Conservation (phyloP, 75 land plant genomes). For the Picea sitchensis region DNA sequence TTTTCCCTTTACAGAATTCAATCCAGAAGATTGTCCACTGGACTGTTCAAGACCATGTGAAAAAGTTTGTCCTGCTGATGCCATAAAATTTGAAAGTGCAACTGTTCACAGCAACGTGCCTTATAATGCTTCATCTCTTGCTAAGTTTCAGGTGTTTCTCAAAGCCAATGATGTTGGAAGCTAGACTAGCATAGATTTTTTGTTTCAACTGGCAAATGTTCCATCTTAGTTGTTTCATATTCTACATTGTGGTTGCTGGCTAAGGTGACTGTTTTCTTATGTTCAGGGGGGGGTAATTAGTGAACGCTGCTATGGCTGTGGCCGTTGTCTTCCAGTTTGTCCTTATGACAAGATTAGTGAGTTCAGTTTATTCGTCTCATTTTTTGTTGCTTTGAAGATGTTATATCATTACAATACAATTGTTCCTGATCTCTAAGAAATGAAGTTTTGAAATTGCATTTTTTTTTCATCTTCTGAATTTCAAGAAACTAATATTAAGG, state of each 20-base stretch:
- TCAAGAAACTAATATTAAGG: too few species aligned
- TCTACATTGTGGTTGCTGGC: not conserved
- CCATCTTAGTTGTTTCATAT: not conserved
- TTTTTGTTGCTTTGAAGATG: too few species aligned
- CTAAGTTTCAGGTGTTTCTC: slow-evolving; percentile 9
- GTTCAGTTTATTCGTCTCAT: slow-evolving; percentile 2
- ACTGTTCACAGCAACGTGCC: not conserved
- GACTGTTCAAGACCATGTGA: slow-evolving; percentile 93
- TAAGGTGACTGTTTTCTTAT: not conserved
- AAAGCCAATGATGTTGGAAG: not conserved
- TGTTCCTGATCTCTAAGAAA: too few species aligned
- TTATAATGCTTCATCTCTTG: not conserved
- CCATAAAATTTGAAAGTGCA: slow-evolving; percentile 41
- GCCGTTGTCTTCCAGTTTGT: slow-evolving; percentile 83
- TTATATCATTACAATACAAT: too few species aligned
- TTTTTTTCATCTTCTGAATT: too few species aligned
- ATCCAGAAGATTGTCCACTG: slow-evolving; percentile 68
- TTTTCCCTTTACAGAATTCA: slow-evolving; percentile 56
- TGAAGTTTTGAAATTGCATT: too few species aligned
- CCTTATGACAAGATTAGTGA: slow-evolving; percentile 83
- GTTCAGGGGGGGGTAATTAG: slow-evolving; percentile 77
- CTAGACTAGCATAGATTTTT: not conserved
- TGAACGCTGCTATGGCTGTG: slow-evolving; percentile 97
- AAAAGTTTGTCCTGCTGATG: slow-evolving; percentile 86
- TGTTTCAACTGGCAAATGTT: not conserved